A percentile compares a stretch with the other conserved stretches of the same genome.
Evolutionary conservation across 176 grass and related monocot genomes (phyloP).

Genomic region (Avena eriantha): DNA sequence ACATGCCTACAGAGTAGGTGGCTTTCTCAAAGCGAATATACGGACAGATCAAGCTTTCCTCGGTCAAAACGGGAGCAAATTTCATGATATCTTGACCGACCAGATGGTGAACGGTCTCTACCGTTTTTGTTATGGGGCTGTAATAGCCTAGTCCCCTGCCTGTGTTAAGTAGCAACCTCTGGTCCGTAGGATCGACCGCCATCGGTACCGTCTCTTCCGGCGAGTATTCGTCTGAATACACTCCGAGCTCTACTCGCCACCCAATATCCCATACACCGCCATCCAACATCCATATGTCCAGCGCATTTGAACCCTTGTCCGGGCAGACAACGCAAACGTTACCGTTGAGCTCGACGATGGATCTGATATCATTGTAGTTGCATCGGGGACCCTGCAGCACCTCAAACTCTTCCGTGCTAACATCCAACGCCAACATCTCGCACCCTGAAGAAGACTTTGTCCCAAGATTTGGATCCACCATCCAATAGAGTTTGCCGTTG

Average conservation of each 20-base stretch:
- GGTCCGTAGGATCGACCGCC: background rate
- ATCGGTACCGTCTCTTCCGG: background rate
- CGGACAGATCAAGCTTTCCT: conserved; percentile 7
- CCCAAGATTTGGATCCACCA: background rate
- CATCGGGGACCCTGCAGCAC: background rate
- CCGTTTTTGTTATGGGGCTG: background rate
- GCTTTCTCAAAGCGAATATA: conserved; percentile 13
- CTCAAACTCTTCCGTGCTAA: background rate
- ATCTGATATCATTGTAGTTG: background rate
- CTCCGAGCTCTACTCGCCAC: background rate
- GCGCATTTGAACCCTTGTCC: background rate
- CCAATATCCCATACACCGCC: background rate
- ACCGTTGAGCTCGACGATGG: conserved; percentile 14
- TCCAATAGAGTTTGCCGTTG: conserved; percentile 26
- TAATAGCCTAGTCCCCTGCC: conserved; percentile 33
- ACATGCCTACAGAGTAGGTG: background rate
- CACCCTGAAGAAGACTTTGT: background rate
- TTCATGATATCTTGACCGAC: background rate
- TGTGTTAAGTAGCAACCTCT: conserved; percentile 1
- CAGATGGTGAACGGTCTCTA: background rate
- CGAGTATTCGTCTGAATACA: background rate
- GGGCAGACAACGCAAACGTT: background rate
- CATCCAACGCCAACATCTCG: conserved; percentile 11
- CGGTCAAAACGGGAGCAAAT: background rate
- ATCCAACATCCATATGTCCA: conserved; percentile 25